Percentiles rank a stretch among this genome's conserved stretches.
Conservation (phyloP, 306 rosid species). For the Sphenostylis stenocarpa region DNA sequence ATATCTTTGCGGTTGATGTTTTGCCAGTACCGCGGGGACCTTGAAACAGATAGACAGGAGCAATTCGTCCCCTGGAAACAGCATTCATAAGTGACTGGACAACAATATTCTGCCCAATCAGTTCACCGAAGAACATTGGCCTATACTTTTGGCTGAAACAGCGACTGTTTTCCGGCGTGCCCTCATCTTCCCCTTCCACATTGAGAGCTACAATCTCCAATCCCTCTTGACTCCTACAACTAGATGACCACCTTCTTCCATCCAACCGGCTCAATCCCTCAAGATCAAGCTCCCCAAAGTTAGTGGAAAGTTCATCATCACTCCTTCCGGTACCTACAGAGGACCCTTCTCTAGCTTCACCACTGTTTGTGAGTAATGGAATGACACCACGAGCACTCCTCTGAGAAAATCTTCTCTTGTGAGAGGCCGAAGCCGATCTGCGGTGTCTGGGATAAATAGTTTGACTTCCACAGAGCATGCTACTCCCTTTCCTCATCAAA, state of each 20-base stretch:
- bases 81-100: conserved; percentile 88
- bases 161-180: conserved; percentile 61
- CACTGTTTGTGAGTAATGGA: conserved; percentile 72
- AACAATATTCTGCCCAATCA: conserved; percentile 95
- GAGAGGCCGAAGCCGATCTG: conserved; percentile 49
- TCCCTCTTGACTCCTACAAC: conserved; percentile 94
- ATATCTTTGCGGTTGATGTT: conserved; percentile 87
- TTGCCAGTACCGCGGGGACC: conserved; percentile 99
- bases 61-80: conserved; percentile 76
- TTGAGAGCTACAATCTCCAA: conserved; percentile 76
- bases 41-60: conserved; percentile 96
- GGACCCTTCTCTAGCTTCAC: conserved; percentile 70
- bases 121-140: conserved; percentile 75
- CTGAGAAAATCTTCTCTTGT: conserved; percentile 54
- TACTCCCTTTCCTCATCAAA: conserved; percentile 81
- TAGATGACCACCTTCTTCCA: conserved; percentile 95
- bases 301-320: conserved; percentile 89
- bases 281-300: conserved; percentile 94
- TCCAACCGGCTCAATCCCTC: conserved; percentile 96
- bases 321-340: conserved; percentile 86
- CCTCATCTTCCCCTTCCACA: conserved; percentile 75
- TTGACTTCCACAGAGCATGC: conserved; percentile 76
- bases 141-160: conserved; percentile 86
- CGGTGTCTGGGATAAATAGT: conserved; percentile 56
- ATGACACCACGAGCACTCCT: conserved; percentile 76